Base-by-base conservation (phyloP, 2,329 filamentous ascomycete genomes). In the Cladorrhinum sp. region DNA sequence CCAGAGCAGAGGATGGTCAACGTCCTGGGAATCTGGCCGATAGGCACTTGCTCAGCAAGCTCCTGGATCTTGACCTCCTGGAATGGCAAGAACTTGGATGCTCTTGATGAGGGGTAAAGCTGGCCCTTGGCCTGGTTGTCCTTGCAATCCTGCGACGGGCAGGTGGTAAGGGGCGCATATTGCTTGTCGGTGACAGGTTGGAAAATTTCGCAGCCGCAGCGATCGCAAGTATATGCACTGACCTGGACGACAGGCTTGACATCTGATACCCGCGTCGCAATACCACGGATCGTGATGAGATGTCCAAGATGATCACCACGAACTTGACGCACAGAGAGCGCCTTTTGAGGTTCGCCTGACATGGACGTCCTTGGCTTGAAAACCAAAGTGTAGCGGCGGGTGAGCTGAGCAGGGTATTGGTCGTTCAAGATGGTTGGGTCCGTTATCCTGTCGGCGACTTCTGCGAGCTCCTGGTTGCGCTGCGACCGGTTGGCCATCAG, bases 11-110 rank as follows among this genome's bases (percentile, higher is more conserved):
- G 85, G 21, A 99, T 80, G 0, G 94, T 98, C 64, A 99, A 79
- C 60, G 92, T 92, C 62, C 95, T 86, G 30, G 95, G 95, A 69
- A 99, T 99, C 73, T 99, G 95, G 55, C 95, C 95, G 65, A 99
- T 96, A 7, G 95, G 95, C 0, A 99, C 95, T 75, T 99, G 95
- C 73, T 99, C 95, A n/a, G 95, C 92, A 86, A 98, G 91, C 74
- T 99, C 95, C 76, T 99, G 95, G 60, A 99, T 92, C 79, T 98
- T 98, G 76, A 98, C 87, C 76, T 99, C 95, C 75, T 99, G 95
- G 80, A 99, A 99, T 2, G 95, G 92, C 70, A 96, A 79, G 72
- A 98, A 99, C 71, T 98, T 99, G 56, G 93, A 97, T 0, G 94
- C 95, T 69, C 95, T 86, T n/a, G 93, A 96, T 0, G 94, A 97